Percentiles rank a stretch among this genome's conserved stretches.
These are phyloP conservation scores for Chytridium lagenaria DNA, from an alignment of 371 early-diverging fungal species.

Conservation along the genomic window DNA sequence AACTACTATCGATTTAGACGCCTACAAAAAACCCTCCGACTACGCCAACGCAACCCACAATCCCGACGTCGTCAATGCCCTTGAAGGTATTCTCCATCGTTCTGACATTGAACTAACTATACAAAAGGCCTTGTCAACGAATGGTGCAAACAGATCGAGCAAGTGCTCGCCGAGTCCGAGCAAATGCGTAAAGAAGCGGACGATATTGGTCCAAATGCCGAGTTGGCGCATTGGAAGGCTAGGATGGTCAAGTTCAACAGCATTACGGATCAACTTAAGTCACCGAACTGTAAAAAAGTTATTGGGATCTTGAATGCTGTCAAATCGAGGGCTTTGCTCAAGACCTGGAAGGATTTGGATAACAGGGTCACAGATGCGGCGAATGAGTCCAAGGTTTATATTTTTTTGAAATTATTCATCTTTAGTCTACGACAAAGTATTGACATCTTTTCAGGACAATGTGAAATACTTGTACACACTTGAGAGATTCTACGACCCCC, in stretches of 20 bases:
- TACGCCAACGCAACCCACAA: conserved; percentile 60
- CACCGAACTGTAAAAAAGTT: conserved; percentile 62
- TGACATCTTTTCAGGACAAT: conserved; percentile 53
- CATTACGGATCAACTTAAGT: conserved; percentile 68
- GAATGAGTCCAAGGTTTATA: conserved; percentile 63
- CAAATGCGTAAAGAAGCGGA: conserved; percentile 73
- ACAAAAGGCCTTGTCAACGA: conserved; percentile 55
- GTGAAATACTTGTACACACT: conserved; percentile 69
- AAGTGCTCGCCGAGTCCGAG: conserved; percentile 66
- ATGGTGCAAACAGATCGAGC: conserved; percentile 72
- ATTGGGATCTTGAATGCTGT: conserved; percentile 65
- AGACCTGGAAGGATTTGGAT: conserved; percentile 68
- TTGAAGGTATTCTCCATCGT: conserved; percentile 54
- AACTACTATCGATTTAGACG: conserved; percentile 57
- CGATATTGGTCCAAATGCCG: conserved; percentile 70
- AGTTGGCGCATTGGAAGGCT: conserved; percentile 70
- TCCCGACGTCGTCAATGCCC: conserved; percentile 59
- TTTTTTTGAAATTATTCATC: not conserved
- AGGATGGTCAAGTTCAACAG: conserved; percentile 71
- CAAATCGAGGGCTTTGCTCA: conserved; percentile 57
- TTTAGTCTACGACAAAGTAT: not conserved
- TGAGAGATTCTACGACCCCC: conserved; percentile 67
- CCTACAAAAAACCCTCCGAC: conserved; percentile 58
- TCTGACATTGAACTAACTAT: not conserved
- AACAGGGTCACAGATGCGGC: conserved; percentile 71